A percentile compares a stretch with the other conserved stretches of the same genome.
phyloP scores from a whole-genome alignment of 106 monocot species.

The Dendrobium chrysotoxum region DNA sequence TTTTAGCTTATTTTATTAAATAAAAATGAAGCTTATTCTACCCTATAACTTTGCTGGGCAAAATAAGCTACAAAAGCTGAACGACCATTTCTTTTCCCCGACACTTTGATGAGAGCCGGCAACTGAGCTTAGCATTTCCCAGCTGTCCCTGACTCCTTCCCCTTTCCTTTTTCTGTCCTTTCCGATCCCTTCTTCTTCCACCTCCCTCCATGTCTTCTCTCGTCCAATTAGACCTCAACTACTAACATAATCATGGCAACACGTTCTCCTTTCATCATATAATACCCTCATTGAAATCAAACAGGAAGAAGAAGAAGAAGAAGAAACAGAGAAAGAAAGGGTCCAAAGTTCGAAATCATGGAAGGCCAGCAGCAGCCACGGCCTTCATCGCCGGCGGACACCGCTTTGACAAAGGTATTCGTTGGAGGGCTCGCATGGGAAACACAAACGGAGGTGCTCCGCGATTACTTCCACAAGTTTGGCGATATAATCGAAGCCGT shows the following conservation, averaged over 20 bases:
- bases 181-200: not conserved
- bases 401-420: conserved; percentile 64
- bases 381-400: conserved; percentile 17
- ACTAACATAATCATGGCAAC: not conserved
- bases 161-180: not conserved
- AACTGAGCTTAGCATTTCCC: not conserved
- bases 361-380: not conserved
- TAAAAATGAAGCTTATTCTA: no score
- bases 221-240: not conserved
- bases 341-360: not conserved
- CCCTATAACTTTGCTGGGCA: no score
- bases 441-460: conserved; percentile 54
- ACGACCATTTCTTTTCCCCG: not conserved
- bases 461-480: conserved; percentile 52
- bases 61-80: no score
- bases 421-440: conserved; percentile 77
- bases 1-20: no score
- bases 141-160: not conserved
- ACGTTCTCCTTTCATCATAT: not conserved
- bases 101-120: not conserved
- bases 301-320: not conserved
- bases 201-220: not conserved
- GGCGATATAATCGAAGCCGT: conserved; percentile 75
- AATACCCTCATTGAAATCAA: not conserved
- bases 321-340: not conserved